Conservation (phyloP, 2,329 filamentous ascomycete species). For the Ceratocystis colombiana region DNA sequence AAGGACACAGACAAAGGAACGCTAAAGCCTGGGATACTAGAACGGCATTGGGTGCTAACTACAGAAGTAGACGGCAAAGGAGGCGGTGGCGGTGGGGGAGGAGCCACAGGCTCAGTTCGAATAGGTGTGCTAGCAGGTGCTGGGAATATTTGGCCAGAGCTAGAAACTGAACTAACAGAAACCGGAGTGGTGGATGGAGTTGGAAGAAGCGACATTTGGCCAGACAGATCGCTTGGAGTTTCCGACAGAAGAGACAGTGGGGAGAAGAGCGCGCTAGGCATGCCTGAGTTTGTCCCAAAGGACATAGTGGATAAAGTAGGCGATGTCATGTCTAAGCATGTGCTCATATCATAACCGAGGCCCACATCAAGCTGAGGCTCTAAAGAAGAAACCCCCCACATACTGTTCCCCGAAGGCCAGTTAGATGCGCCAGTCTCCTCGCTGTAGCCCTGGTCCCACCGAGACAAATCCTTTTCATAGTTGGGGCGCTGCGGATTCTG, state of each 20-base stretch:
- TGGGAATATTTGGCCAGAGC: slow-evolving; percentile 23
- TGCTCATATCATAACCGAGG: background rate
- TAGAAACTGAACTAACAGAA: slow-evolving; percentile 20
- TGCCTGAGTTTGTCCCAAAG: slow-evolving; percentile 15
- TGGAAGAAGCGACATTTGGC: slow-evolving; percentile 17
- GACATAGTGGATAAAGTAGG: slow-evolving; percentile 19
- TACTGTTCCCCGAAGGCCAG: slow-evolving; percentile 7
- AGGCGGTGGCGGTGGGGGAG: slow-evolving; percentile 1
- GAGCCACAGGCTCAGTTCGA: slow-evolving; percentile 13
- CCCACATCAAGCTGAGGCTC: slow-evolving; percentile 1
- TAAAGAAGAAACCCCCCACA: background rate
- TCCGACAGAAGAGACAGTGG: slow-evolving; percentile 21
- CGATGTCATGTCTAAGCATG: slow-evolving; percentile 15
- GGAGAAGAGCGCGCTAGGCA: slow-evolving; percentile 11
- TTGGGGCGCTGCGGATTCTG: background rate
- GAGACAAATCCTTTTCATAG: slow-evolving; percentile 8
- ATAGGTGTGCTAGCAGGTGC: slow-evolving; percentile 19
- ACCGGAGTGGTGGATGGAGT: slow-evolving; percentile 25
- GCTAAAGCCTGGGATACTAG: slow-evolving; percentile 9
- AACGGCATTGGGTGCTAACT: slow-evolving; percentile 1
- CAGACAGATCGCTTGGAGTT: slow-evolving; percentile 14
- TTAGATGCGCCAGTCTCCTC: background rate
- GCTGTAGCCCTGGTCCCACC: background rate
- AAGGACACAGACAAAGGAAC: slow-evolving; percentile 4
- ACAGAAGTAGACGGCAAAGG: background rate